Base-by-base conservation (phyloP, 2,329 filamentous ascomycete species). In the Paramyrothecium sp. region DNA sequence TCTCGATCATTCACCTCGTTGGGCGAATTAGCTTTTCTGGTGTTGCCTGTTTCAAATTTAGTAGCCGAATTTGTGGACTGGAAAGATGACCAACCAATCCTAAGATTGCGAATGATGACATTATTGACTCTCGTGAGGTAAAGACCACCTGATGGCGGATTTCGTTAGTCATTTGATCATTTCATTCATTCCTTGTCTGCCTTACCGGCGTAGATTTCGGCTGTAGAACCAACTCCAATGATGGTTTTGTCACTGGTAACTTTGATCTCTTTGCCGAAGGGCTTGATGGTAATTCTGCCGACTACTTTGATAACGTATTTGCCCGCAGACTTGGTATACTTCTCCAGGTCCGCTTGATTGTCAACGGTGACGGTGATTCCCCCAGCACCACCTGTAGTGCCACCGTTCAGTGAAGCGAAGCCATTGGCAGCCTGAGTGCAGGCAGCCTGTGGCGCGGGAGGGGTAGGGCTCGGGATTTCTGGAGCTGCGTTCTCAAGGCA, bases 291-390 rank as follows among this genome's bases (percentile, higher is more conserved):
- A 46, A 67, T 67, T 2, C 51, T 61, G 3, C 64, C 65, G 48
- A 58, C 58, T 8, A 67, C 57, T 21, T 66, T 65, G 51, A 67
- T 65, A 20, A 66, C 63, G n/a, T 63, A 61, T 23, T 62, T 63
- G 17, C 60, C 65, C 13, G 58, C 56, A 1, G 55, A 59, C 2
- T 52, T 55, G 17, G 64, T 63, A 13, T 67, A 67, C 22, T 59
- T 61, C 20, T 62, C 64, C 3, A 67, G 60, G 17, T 67, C 64
- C 3, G 56, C 60, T 20, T 65, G 63, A 3, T 57, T 65, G 1
- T 56, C 56, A 2, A 67, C 63, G 3, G 59, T 52, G 8, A 67
- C 64, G 2, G 59, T 54, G 8, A 62, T 58, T 0, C 65, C 65
- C 1, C 64, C 64, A 0, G 51, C 58, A 8, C 64, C 64, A 16